These are phyloP conservation scores for Sporisorium scitamineum DNA, from an alignment of 1,284 basidiomycete species.

Conservation along the genomic window DNA sequence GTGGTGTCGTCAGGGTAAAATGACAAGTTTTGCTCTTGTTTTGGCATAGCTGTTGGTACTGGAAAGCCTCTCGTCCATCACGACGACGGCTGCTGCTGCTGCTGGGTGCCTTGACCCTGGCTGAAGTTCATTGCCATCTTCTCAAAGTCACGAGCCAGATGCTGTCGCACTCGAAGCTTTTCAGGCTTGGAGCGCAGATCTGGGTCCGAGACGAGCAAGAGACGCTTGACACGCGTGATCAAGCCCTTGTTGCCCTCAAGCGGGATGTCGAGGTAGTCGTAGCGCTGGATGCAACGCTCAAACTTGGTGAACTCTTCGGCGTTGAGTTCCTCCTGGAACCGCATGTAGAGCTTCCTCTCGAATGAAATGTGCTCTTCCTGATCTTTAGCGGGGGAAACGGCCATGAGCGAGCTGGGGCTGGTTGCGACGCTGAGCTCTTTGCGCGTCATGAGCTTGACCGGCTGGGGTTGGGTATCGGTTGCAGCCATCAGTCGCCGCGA, in stretches of 20 bases:
- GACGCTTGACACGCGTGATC: conserved; percentile 60
- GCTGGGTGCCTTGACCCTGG: conserved; percentile 20
- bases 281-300: conserved; percentile 61
- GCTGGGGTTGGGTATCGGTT: conserved; percentile 16
- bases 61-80: background rate
- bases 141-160: conserved; percentile 62
- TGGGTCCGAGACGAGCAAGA: conserved; percentile 57
- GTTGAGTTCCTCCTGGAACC: conserved; percentile 53
- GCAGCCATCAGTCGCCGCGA: conserved; percentile 43
- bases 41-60: too few species aligned
- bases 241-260: conserved; percentile 60
- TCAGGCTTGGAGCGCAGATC: conserved; percentile 52
- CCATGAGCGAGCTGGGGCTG: conserved; percentile 25
- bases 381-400: conserved; percentile 18
- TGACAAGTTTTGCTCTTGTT: background rate
- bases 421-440: conserved; percentile 18
- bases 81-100: conserved; percentile 4
- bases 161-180: conserved; percentile 49
- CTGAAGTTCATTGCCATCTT: conserved; percentile 51
- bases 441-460: conserved; percentile 27
- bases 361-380: conserved; percentile 20
- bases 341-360: conserved; percentile 56
- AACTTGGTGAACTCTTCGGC: conserved; percentile 56
- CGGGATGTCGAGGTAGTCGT: conserved; percentile 62
- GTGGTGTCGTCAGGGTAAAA: background rate